These are phyloP conservation scores for Ogataea allantospora DNA, from an alignment of 805 yeast species.

Conservation along the genomic window DNA sequence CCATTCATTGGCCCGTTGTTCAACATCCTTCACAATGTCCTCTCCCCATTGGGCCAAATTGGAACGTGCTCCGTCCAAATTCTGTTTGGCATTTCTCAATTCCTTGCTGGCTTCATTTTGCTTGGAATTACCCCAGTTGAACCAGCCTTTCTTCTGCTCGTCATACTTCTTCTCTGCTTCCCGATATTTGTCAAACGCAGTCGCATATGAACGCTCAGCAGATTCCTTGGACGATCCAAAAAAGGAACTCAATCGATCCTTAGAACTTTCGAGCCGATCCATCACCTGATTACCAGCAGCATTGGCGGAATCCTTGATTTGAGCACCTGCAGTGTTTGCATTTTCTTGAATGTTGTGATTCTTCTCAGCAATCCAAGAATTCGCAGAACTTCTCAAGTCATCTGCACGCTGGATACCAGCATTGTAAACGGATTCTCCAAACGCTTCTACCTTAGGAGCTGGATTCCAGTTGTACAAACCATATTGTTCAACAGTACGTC, in stretches of 20 bases:
- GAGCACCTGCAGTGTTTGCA: conserved; percentile 11
- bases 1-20: conserved; percentile 12
- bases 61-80: conserved; percentile 35
- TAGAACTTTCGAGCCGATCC: conserved; percentile 15
- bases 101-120: conserved; percentile 36
- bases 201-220: conserved; percentile 27
- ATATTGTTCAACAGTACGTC: conserved; percentile 23
- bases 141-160: conserved; percentile 36
- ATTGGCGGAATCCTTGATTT: conserved; percentile 13
- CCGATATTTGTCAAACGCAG: conserved; percentile 26
- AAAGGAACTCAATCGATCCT: conserved; percentile 15
- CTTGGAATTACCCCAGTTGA: conserved; percentile 38
- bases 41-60: conserved; percentile 26
- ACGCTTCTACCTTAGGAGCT: conserved; percentile 19
- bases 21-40: conserved; percentile 22
- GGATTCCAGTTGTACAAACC: conserved; percentile 32
- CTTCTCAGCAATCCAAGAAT: conserved; percentile 23
- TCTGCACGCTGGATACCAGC: conserved; percentile 22
- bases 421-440: conserved; percentile 14
- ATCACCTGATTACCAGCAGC: conserved; percentile 17
- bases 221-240: conserved; percentile 23
- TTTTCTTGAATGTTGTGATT: conserved; percentile 16
- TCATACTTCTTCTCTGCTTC: conserved; percentile 36
- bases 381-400: conserved; percentile 21
- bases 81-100: conserved; percentile 35